phyloP scores from a whole-genome alignment of 1,284 basidiomycete species.

The Neolentinus lepideus region DNA sequence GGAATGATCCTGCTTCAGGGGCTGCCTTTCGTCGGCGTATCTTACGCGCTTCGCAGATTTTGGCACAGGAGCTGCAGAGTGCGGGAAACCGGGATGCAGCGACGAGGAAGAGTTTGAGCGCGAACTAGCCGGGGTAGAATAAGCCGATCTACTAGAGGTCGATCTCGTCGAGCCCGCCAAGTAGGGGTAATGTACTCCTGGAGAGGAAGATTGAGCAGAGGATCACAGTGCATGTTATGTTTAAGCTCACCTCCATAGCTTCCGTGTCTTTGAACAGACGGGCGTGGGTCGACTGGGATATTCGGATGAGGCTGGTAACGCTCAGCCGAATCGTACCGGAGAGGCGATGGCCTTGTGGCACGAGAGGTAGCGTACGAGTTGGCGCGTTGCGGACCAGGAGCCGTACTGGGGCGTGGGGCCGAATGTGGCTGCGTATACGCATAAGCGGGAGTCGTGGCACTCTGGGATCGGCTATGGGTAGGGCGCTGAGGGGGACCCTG shows the following conservation, averaged over 20 bases:
- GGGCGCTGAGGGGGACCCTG: conserved; percentile 12
- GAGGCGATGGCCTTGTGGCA: conserved; percentile 25
- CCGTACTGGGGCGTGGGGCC: conserved; percentile 15
- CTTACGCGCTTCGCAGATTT: conserved; percentile 19
- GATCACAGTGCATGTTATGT: neutral
- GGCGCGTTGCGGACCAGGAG: conserved; percentile 16
- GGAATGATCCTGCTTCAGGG: conserved; percentile 31
- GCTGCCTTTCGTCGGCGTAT: conserved; percentile 22
- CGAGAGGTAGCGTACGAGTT: conserved; percentile 23
- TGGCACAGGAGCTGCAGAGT: conserved; percentile 15
- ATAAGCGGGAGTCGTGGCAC: conserved; percentile 14
- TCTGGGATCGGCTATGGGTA: conserved; percentile 21
- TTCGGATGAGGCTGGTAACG: conserved; percentile 1
- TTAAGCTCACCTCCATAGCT: conserved; percentile 18
- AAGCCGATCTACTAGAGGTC: conserved; percentile 10
- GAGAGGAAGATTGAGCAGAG: conserved; percentile 7
- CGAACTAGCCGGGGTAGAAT: conserved; percentile 29
- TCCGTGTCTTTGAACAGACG: conserved; percentile 20
- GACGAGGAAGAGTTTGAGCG: conserved; percentile 42
- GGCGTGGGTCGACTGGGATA: conserved; percentile 13
- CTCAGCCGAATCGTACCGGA: conserved; percentile 24
- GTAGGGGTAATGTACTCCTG: conserved; percentile 14
- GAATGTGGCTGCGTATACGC: conserved; percentile 14
- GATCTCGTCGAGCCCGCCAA: conserved; percentile 17
- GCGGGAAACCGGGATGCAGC: conserved; percentile 22